phyloP scores from a whole-genome alignment of 305 asterid genomes.

The Monarda citriodora region DNA sequence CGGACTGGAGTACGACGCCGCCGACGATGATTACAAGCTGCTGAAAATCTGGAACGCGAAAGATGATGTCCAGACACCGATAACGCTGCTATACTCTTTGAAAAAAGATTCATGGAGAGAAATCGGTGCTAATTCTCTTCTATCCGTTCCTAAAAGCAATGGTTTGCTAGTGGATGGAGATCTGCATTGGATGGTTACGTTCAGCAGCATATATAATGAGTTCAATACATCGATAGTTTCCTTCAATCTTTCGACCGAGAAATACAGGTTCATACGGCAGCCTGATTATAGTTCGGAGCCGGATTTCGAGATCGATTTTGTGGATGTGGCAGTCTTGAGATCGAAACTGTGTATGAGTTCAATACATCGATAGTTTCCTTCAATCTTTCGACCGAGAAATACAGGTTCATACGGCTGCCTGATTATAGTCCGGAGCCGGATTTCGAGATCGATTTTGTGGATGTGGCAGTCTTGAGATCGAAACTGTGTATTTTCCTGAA shows the following conservation, averaged over 20 bases:
- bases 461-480: neutral
- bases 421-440: neutral
- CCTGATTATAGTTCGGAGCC: neutral
- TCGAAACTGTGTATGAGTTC: no score
- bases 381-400: neutral
- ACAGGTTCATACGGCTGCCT: neutral
- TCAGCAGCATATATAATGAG: no score
- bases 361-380: no score
- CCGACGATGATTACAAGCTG: neutral
- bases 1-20: neutral
- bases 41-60: neutral
- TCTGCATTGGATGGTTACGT: neutral
- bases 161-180: neutral
- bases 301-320: neutral
- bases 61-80: no score
- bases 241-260: neutral
- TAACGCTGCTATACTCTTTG: neutral
- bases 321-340: neutral
- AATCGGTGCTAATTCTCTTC: neutral
- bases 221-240: no score
- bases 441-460: neutral
- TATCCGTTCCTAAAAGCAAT: neutral
- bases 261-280: neutral
- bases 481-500: neutral
- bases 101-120: neutral